phyloP scores from a whole-genome alignment of 805 yeast species.

The Starmerella floricola region DNA sequence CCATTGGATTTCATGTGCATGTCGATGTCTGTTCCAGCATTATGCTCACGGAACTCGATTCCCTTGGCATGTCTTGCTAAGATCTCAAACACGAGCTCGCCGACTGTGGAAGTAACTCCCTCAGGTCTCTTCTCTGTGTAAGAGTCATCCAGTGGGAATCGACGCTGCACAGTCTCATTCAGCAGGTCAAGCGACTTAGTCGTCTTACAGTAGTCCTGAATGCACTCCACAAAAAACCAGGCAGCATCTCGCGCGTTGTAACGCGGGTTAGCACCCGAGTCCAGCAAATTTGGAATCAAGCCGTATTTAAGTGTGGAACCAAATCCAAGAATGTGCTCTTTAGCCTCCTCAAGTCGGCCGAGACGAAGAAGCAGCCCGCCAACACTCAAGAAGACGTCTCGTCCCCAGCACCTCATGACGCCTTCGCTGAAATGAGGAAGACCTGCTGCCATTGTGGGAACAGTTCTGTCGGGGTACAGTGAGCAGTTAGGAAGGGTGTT shows the following conservation, averaged over 20 bases:
- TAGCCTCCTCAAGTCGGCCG: constrained; percentile 69
- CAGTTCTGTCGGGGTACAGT: constrained; percentile 44
- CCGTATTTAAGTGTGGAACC: constrained; percentile 92
- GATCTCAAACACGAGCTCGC: constrained; percentile 72
- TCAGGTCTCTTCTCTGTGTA: constrained; percentile 59
- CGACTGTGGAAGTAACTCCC: constrained; percentile 52
- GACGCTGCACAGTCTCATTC: constrained; percentile 58
- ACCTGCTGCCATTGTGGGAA: constrained; percentile 87
- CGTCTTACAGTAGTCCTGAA: constrained; percentile 62
- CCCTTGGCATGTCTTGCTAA: constrained; percentile 82
- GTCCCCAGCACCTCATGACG: constrained; percentile 97
- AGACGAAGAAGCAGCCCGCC: constrained; percentile 72
- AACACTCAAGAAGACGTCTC: constrained; percentile 83
- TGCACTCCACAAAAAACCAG: constrained; percentile 84
- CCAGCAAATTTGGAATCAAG: constrained; percentile 80
- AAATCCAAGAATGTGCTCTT: constrained; percentile 67
- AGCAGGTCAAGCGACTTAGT: constrained; percentile 55
- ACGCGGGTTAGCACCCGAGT: constrained; percentile 87
- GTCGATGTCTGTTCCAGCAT: constrained; percentile 81
- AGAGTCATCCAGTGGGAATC: constrained; percentile 82
- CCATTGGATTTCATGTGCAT: constrained; percentile 90
- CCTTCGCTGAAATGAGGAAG: constrained; percentile 84
- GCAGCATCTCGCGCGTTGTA: constrained; percentile 95
- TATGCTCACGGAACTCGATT: constrained; percentile 79
- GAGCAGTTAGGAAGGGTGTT: constrained; percentile 66